Evolutionary conservation across 257 asterid species (phyloP).

Genomic region (Marsdenia floribunda): DNA sequence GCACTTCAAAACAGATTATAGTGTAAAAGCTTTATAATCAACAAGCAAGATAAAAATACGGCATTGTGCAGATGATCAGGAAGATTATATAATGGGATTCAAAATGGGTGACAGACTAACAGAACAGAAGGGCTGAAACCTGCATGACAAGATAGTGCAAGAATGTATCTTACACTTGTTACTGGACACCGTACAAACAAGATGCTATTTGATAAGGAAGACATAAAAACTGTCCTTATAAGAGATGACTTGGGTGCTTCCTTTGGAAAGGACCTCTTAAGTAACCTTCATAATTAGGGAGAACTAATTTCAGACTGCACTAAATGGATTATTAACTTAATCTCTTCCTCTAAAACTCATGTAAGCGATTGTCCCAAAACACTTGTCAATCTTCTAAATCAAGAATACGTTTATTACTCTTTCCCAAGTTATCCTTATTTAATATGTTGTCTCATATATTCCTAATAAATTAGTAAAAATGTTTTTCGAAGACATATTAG

Average conservation of each 20-base stretch:
- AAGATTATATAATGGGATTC: not conserved
- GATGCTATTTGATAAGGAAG: not conserved
- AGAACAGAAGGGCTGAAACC: not conserved
- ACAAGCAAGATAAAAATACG: not conserved
- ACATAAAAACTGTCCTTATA: not conserved
- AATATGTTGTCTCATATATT: no score
- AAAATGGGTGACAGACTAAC: not conserved
- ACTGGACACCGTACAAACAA: not conserved
- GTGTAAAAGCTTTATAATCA: not conserved
- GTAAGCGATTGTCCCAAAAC: no score
- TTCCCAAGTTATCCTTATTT: no score
- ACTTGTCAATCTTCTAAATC: no score
- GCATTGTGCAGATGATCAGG: not conserved
- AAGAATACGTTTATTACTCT: no score
- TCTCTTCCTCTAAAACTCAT: no score
- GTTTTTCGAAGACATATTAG: no score
- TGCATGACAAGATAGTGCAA: not conserved
- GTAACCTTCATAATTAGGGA: not conserved
- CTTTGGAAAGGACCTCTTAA: not conserved
- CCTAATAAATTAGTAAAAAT: no score
- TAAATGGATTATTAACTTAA: not conserved
- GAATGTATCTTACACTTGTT: not conserved
- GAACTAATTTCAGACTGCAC: not conserved
- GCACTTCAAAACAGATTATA: not conserved
- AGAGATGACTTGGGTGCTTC: not conserved